phyloP scores from a whole-genome alignment of 1,284 basidiomycete genomes.

The Ustilago esculenta region DNA sequence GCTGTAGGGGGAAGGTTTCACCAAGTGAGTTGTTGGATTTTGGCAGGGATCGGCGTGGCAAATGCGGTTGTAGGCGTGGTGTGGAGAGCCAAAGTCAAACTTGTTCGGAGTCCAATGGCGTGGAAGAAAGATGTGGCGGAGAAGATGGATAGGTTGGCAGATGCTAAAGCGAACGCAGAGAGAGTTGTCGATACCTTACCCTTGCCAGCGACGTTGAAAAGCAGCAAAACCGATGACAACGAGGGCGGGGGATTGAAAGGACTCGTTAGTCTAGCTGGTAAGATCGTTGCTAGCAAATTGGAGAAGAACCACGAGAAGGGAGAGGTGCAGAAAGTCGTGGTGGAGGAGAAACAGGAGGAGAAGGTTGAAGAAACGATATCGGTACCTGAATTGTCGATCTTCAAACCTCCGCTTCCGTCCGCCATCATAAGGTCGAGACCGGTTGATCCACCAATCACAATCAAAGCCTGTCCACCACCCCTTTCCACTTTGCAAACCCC shows the following conservation, averaged over 20 bases:
- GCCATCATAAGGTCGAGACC: conserved; percentile 8
- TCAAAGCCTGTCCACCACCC: background rate
- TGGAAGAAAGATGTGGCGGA: conserved; percentile 36
- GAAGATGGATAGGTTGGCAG: conserved; percentile 31
- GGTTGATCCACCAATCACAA: too few relatives aligned
- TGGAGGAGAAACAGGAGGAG: background rate
- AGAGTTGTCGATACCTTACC: conserved; percentile 16
- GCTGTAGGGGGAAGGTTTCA: conserved; percentile 15
- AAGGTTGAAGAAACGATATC: background rate
- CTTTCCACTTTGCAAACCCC: background rate
- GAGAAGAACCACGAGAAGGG: conserved; percentile 3
- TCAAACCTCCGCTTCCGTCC: conserved; percentile 20
- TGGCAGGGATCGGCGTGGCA: conserved; percentile 25
- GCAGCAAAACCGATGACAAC: background rate
- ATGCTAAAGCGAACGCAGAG: conserved; percentile 34
- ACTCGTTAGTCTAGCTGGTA: background rate
- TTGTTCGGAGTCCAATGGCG: conserved; percentile 24
- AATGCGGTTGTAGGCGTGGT: conserved; percentile 27
- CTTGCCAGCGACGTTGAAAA: background rate
- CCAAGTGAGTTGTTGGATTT: conserved; percentile 26
- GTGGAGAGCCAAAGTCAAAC: conserved; percentile 33
- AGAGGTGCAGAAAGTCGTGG: background rate
- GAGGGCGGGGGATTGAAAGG: background rate
- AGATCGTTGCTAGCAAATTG: background rate
- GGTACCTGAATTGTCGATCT: conserved; percentile 5